Percentiles rank a stretch among this genome's conserved stretches.
Evolutionary conservation across 176 grass and related monocot species (phyloP).

Genomic region (Paspalum notatum): DNA sequence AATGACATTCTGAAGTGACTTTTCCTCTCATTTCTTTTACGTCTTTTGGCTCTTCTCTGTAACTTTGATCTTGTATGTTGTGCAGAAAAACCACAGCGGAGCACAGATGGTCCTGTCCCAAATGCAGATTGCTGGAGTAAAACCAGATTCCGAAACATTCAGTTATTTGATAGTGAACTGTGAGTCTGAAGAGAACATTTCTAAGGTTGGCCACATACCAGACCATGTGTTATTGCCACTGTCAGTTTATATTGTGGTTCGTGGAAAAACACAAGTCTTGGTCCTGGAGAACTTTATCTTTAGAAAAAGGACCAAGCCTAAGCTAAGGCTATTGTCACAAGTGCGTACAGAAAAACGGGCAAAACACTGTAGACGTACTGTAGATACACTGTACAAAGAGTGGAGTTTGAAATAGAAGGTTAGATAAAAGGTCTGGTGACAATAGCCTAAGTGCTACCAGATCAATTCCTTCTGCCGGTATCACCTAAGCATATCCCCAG

Average conservation of each 20-base stretch:
- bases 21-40: not conserved
- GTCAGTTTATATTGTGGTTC: slow-evolving; percentile 33
- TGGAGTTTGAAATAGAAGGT: no score
- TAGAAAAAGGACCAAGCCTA: slow-evolving; percentile 20
- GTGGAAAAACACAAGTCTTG: slow-evolving; percentile 24
- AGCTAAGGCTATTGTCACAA: no score
- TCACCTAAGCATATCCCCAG: slow-evolving; percentile 31
- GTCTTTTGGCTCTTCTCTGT: not conserved
- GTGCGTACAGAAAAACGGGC: no score
- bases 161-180: slow-evolving; percentile 89
- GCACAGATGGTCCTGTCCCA: slow-evolving; percentile 65
- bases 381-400: no score
- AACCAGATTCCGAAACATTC: slow-evolving; percentile 89
- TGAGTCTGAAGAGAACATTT: slow-evolving; percentile 72
- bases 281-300: slow-evolving; percentile 13
- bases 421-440: no score
- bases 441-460: no score
- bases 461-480: not conserved
- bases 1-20: slow-evolving; percentile 22
- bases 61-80: slow-evolving; percentile 34
- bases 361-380: no score
- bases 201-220: slow-evolving; percentile 64
- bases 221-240: slow-evolving; percentile 29
- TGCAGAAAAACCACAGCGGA: slow-evolving; percentile 78
- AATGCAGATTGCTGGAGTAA: slow-evolving; percentile 79